Conservation (phyloP, 352 stramenopile genomes). For the Phytopythium sindhum region DNA sequence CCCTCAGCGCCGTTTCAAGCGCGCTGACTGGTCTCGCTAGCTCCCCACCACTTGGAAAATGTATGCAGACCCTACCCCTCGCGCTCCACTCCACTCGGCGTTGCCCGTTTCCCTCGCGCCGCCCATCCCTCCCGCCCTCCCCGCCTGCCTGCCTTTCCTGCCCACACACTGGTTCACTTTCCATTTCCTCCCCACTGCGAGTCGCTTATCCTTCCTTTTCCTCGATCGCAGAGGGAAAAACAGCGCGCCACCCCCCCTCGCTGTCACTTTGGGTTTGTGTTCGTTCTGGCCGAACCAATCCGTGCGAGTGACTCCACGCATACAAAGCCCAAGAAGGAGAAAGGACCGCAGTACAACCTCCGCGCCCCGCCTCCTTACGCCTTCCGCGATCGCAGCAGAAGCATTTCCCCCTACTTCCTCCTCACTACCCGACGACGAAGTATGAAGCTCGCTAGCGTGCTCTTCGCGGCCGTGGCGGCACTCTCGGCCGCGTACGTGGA, state of each 20-base stretch:
- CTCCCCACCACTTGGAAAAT: background rate
- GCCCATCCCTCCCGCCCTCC: background rate
- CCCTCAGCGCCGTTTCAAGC: background rate
- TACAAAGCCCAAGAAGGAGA: constrained; percentile 1
- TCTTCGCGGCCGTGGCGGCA: constrained; percentile 31
- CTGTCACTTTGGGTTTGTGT: constrained; percentile 3
- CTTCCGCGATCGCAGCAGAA: constrained; percentile 3
- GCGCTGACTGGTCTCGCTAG: background rate
- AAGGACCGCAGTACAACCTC: background rate
- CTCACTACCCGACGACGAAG: constrained; percentile 28
- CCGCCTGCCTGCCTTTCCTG: constrained; percentile 3
- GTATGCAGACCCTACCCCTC: background rate
- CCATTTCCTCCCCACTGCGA: background rate
- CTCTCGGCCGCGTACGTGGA: constrained; percentile 33
- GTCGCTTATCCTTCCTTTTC: constrained; percentile 3
- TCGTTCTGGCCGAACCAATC: background rate
- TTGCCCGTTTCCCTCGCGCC: background rate
- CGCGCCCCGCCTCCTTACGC: background rate
- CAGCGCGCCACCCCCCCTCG: background rate
- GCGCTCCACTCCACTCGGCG: background rate
- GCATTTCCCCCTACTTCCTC: background rate
- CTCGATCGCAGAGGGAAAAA: constrained; percentile 6
- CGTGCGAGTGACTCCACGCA: background rate
- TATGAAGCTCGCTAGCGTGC: constrained; percentile 28
- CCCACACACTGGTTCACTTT: background rate